Conservation (phyloP, 768 basidiomycete genomes). For the Psilocybe tampanensis region DNA sequence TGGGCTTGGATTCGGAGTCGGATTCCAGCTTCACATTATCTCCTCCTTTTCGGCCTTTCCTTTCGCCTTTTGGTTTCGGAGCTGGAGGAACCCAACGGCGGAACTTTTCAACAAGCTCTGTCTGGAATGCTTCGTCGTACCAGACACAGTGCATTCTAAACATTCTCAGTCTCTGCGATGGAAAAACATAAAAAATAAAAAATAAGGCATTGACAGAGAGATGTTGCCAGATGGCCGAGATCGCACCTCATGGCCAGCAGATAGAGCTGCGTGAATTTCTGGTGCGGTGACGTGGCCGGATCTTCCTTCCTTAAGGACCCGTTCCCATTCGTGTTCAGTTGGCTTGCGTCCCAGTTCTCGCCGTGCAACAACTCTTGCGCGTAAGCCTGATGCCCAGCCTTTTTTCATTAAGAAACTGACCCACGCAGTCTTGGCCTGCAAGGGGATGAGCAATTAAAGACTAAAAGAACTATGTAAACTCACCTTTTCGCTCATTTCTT, state of each 20-base stretch:
- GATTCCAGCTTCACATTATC: too few relatives aligned
- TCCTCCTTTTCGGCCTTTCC: not conserved
- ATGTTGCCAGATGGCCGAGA: too few relatives aligned
- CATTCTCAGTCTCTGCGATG: slow-evolving; percentile 10
- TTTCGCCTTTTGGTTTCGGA: slow-evolving; percentile 1
- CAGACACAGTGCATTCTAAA: slow-evolving; percentile 23
- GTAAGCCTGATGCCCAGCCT: slow-evolving; percentile 14
- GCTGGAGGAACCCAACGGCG: slow-evolving; percentile 10
- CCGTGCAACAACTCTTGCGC: slow-evolving; percentile 13
- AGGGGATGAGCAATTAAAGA: too few relatives aligned
- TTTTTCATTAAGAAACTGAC: slow-evolving; percentile 9
- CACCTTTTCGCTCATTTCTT: slow-evolving; percentile 14
- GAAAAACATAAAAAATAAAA: too few relatives aligned
- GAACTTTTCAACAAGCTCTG: slow-evolving; percentile 6
- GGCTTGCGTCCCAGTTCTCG: slow-evolving; percentile 10
- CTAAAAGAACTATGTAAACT: not conserved
- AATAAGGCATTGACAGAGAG: too few relatives aligned
- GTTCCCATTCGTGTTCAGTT: slow-evolving; percentile 9
- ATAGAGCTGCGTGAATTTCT: slow-evolving; percentile 16
- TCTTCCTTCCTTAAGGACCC: not conserved
- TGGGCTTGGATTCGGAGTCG: not conserved
- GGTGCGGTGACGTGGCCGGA: slow-evolving; percentile 12
- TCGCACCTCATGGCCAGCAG: slow-evolving; percentile 18
- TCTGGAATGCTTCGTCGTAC: slow-evolving; percentile 20
- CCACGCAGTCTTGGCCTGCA: slow-evolving; percentile 21